phyloP scores from a whole-genome alignment of 495 filamentous ascomycete genomes.

The Extremus antarcticus region DNA sequence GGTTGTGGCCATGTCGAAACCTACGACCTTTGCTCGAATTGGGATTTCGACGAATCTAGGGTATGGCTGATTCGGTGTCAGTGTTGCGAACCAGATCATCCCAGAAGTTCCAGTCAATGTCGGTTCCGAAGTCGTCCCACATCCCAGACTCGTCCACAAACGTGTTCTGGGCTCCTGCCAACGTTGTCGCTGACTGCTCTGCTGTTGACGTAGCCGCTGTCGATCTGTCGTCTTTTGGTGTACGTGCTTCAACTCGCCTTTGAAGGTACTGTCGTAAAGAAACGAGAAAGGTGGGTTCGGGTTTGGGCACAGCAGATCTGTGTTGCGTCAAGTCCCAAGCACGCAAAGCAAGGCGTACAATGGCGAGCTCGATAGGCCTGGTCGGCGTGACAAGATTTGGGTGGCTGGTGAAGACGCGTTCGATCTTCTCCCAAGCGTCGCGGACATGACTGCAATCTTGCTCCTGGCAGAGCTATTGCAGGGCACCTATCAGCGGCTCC shows the following conservation, averaged over 20 bases:
- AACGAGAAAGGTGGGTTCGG: neutral
- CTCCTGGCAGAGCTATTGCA: neutral
- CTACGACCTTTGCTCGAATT: too few relatives aligned
- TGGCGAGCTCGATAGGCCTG: constrained; percentile 11
- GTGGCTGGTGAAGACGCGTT: constrained; percentile 2
- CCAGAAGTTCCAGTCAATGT: constrained; percentile 6
- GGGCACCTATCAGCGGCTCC: constrained; percentile 1
- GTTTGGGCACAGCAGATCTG: neutral
- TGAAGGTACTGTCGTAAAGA: neutral
- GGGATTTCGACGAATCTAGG: neutral
- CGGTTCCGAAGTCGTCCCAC: neutral
- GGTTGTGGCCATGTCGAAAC: too few relatives aligned
- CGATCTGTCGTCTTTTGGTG: too few relatives aligned
- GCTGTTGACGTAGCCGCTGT: too few relatives aligned
- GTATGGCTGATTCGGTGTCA: too few relatives aligned
- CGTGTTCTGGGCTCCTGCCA: neutral
- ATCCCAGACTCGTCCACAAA: neutral
- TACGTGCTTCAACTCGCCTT: neutral
- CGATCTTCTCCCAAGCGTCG: constrained; percentile 6
- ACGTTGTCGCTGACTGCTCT: neutral
- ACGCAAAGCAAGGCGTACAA: constrained; percentile 7
- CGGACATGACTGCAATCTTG: neutral
- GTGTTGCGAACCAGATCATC: neutral
- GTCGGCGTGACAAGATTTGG: neutral
- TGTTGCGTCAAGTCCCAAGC: constrained; percentile 11